Evolutionary conservation across 768 basidiomycete genomes (phyloP).

Genomic region (Amanita thiersii): DNA sequence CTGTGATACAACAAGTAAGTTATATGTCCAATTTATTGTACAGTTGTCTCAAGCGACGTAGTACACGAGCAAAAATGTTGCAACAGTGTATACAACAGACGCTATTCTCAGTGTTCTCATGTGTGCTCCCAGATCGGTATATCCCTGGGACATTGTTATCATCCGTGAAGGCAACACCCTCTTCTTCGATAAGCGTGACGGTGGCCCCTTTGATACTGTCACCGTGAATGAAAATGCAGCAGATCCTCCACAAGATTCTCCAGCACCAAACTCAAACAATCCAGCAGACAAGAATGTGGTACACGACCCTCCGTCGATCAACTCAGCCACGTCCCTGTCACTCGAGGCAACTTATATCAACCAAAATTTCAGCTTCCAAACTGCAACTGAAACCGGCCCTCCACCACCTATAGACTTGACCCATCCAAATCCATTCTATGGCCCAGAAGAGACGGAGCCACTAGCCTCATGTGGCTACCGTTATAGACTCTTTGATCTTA

Average conservation of each 20-base stretch:
- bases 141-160: conserved; percentile 98
- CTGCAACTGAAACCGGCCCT: conserved; percentile 65
- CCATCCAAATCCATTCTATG: conserved; percentile 94
- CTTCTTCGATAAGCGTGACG: conserved; percentile 96
- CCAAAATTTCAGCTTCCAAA: conserved; percentile 97
- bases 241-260: conserved; percentile 83
- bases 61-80: conserved; percentile 75
- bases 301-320: conserved; percentile 78
- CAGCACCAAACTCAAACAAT: conserved; percentile 73
- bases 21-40: neutral
- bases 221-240: conserved; percentile 98
- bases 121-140: conserved; percentile 91
- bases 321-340: conserved; percentile 87
- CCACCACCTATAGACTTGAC: conserved; percentile 65
- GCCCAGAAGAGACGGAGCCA: conserved; percentile 88
- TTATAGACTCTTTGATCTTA: conserved; percentile 91
- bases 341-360: conserved; percentile 99
- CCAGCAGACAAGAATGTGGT: conserved; percentile 53
- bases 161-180: conserved; percentile 88
- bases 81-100: conserved; percentile 90
- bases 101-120: conserved; percentile 92
- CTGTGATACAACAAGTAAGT: conserved; percentile 83
- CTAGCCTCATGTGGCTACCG: conserved; percentile 95
- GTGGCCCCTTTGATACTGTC: conserved; percentile 93
- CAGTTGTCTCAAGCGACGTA: conserved; percentile 21